Percentiles rank a stretch among this genome's conserved stretches.
phyloP scores from a whole-genome alignment of 2,329 filamentous ascomycete genomes.

The Fusarium sp. region DNA sequence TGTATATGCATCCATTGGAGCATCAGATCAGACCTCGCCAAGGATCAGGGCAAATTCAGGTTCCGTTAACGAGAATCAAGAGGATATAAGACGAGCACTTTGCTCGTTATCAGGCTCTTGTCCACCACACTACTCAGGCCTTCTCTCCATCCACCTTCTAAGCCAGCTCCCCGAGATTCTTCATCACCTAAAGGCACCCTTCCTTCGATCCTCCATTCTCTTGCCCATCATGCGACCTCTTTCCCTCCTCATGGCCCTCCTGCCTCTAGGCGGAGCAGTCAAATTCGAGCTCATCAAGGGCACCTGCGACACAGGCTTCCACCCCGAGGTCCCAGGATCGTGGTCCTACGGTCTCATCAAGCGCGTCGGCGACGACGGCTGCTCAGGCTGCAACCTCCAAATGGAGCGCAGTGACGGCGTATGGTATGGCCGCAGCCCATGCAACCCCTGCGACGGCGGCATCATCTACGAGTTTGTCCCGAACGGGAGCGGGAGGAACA shows the following conservation, averaged over 20 bases:
- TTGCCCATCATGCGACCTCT: not conserved
- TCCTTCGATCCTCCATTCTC: not conserved
- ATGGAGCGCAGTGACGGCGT: not conserved
- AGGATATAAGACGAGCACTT: not conserved
- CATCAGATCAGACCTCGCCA: not conserved
- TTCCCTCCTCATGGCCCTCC: not conserved
- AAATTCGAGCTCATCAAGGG: slow-evolving; percentile 2
- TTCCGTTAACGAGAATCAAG: not conserved
- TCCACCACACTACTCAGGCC: not conserved
- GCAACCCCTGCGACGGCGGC: not conserved
- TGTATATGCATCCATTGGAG: not conserved
- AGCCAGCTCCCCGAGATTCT: not conserved
- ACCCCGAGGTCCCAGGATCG: not conserved
- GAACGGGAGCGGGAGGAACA: not conserved
- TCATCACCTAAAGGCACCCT: not conserved
- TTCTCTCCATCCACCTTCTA: not conserved
- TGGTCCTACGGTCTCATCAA: not conserved
- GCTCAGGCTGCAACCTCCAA: not conserved
- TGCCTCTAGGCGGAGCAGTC: not conserved
- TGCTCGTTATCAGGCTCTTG: not conserved
- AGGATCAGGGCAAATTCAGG: not conserved
- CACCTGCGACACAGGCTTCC: not conserved
- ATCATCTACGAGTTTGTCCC: not conserved
- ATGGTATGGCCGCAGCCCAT: not conserved
- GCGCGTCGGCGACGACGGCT: not conserved